Base-by-base conservation (phyloP, 2,329 filamentous ascomycete genomes). In the Hypoxylon rubiginosum region DNA sequence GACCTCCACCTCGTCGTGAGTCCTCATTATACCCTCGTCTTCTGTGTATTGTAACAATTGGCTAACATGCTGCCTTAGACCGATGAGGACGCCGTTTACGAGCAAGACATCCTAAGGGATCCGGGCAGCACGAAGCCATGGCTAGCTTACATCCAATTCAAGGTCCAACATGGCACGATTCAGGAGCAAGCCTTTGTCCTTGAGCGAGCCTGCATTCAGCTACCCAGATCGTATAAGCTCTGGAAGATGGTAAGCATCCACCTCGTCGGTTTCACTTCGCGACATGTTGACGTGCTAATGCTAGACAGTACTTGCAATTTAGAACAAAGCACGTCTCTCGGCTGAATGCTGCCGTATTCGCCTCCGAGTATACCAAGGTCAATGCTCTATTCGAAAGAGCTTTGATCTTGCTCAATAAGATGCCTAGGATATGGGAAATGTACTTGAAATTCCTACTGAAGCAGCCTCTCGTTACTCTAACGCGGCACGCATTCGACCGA, bases 341-440 rank as follows among this genome's bases (percentile, higher is more conserved):
- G 76, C 88, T 95, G 72, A 98, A 97, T 78, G 90, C 95, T 11
- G 92, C 92, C 60, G 86, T 90, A 62, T 93, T 92, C 78, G 88
- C 89, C 56, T 82, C 87, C 64, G 94, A 99, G 76, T 98, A 91
- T 80, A 87, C 90, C 76, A 99, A 98, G 80, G 94, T 98, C 78
- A 99, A 99, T 78, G 87, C 92, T 58, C 88, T 98, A 43, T 99
- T 97, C 78, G 96, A 99, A 82, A 88, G 93, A 72, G 94, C 96
- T 3, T 83, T 99, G 55, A 92, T 97, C 63, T 85, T 99, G 43
- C 87, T 99, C 67, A 97, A 99, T 82, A 99, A 99, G 82, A 99
- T 99, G 96, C 96, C 97, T 24, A 88, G 90, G 71, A 96, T 99
- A 77, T 99, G 96, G 97, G 94, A 97, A 78, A 93, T 98, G 90